These are phyloP conservation scores for Backusella morwellensis DNA, from an alignment of 192 early-diverging fungal species.

Conservation along the genomic window DNA sequence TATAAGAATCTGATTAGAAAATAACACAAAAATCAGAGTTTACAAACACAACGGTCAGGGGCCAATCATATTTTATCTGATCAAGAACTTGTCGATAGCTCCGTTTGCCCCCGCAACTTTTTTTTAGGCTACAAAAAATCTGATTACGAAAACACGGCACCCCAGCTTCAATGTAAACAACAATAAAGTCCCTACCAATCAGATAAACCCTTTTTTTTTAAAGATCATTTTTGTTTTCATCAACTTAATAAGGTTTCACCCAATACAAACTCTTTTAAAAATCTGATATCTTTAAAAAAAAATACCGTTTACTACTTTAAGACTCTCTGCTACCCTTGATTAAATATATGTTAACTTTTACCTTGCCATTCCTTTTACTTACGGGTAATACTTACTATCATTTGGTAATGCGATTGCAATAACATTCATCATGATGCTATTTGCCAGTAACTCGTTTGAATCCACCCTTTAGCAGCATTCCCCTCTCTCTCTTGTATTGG, in stretches of 20 bases:
- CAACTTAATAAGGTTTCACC: neutral
- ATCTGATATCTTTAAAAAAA: constrained; percentile 5
- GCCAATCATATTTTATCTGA: constrained; percentile 12
- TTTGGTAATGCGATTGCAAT: too few species aligned
- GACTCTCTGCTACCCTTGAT: neutral
- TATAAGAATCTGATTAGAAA: constrained; percentile 8
- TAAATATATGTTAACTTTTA: neutral
- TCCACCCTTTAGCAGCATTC: neutral
- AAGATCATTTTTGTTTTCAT: neutral
- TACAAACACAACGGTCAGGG: neutral
- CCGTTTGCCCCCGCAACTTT: constrained; percentile 2
- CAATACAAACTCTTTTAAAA: neutral
- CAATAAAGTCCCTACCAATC: neutral
- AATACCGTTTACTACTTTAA: neutral
- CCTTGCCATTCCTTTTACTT: neutral
- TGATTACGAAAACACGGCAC: neutral
- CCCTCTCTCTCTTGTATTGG: neutral
- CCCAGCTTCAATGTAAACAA: neutral
- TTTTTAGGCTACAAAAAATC: neutral
- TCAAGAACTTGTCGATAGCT: constrained; percentile 3
- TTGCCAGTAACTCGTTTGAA: neutral
- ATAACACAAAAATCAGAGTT: neutral
- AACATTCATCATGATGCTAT: neutral
- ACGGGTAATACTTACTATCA: too few species aligned
- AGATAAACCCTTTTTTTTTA: neutral